Conservation (phyloP, 2,329 filamentous ascomycete genomes). For the Elsinoe australis region DNA sequence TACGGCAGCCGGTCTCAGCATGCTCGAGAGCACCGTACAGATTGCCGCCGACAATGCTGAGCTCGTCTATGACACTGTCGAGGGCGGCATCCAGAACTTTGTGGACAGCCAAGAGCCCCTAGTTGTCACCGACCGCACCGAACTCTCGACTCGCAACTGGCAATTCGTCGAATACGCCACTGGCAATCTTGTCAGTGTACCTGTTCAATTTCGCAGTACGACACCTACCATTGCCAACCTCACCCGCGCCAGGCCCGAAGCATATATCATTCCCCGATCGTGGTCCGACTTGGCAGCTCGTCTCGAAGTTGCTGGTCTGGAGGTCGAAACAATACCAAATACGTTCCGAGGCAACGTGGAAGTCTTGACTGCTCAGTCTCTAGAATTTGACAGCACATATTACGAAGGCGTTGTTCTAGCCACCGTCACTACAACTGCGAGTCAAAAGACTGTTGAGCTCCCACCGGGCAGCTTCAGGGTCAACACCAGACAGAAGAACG, state of each 20-base stretch:
- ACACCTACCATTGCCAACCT: conserved; percentile 32
- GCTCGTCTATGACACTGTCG: conserved; percentile 27
- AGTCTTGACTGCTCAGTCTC: conserved; percentile 31
- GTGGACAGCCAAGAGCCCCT: conserved; percentile 26
- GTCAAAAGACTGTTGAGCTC: conserved; percentile 25
- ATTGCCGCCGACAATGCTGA: conserved; percentile 29
- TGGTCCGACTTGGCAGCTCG: conserved; percentile 32
- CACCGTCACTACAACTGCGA: conserved; percentile 28
- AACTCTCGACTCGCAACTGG: conserved; percentile 27
- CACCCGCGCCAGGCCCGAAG: conserved; percentile 29
- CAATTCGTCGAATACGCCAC: conserved; percentile 30
- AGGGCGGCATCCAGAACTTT: conserved; percentile 26
- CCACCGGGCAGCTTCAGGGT: conserved; percentile 32
- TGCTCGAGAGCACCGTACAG: conserved; percentile 31
- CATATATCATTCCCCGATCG: conserved; percentile 32
- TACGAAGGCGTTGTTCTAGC: conserved; percentile 32
- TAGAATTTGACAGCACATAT: conserved; percentile 26
- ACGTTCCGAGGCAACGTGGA: conserved; percentile 29
- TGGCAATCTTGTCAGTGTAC: conserved; percentile 30
- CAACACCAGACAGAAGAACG: conserved; percentile 32
- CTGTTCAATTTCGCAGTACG: conserved; percentile 30
- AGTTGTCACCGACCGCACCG: conserved; percentile 29
- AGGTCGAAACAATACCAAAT: conserved; percentile 28
- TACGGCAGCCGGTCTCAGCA: conserved; percentile 28
- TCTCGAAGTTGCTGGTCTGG: conserved; percentile 29